A percentile compares a stretch with the other conserved stretches of the same genome.
These are phyloP conservation scores for Clavaria fumosa DNA, from an alignment of 768 basidiomycete species.

Conservation along the genomic window DNA sequence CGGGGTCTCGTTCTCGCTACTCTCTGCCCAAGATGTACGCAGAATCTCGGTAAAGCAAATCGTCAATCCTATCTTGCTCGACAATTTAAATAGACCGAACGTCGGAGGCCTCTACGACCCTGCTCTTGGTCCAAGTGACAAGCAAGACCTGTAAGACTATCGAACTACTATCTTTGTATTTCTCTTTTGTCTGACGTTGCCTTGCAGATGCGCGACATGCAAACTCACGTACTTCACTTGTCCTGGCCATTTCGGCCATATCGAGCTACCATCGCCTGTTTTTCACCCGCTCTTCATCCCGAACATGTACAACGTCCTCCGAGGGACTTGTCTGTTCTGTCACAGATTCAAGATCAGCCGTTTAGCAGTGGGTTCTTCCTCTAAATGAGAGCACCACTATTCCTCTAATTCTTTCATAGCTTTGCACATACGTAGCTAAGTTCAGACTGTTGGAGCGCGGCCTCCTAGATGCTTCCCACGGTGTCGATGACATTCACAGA, in stretches of 20 bases:
- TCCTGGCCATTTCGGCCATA: slow-evolving; percentile 97
- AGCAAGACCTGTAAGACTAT: slow-evolving; percentile 87
- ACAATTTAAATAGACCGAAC: slow-evolving; percentile 88
- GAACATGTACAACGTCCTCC: slow-evolving; percentile 75
- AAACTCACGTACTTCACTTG: slow-evolving; percentile 86
- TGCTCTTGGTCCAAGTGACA: slow-evolving; percentile 79
- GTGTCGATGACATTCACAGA: slow-evolving; percentile 50
- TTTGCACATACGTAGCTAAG: slow-evolving; percentile 74
- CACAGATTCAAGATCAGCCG: slow-evolving; percentile 77
- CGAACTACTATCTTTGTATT: slow-evolving; percentile 12
- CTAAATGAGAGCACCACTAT: no score
- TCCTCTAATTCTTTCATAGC: slow-evolving; percentile 24
- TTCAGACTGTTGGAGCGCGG: slow-evolving; percentile 82
- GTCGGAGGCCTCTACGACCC: slow-evolving; percentile 90
- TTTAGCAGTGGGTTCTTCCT: slow-evolving; percentile 47
- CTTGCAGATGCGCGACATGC: slow-evolving; percentile 79
- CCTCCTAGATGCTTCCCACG: slow-evolving; percentile 65
- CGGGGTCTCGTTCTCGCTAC: slow-evolving; percentile 85
- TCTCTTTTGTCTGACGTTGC: slow-evolving; percentile 9
- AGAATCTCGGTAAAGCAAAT: slow-evolving; percentile 97
- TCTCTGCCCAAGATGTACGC: slow-evolving; percentile 74
- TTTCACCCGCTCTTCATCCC: slow-evolving; percentile 94
- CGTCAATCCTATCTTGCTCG: slow-evolving; percentile 81
- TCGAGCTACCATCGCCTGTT: slow-evolving; percentile 88
- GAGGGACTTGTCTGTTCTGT: slow-evolving; percentile 86